Evolutionary conservation across 441 rosid genomes (phyloP).

Genomic region (Gossypium gossypioides): DNA sequence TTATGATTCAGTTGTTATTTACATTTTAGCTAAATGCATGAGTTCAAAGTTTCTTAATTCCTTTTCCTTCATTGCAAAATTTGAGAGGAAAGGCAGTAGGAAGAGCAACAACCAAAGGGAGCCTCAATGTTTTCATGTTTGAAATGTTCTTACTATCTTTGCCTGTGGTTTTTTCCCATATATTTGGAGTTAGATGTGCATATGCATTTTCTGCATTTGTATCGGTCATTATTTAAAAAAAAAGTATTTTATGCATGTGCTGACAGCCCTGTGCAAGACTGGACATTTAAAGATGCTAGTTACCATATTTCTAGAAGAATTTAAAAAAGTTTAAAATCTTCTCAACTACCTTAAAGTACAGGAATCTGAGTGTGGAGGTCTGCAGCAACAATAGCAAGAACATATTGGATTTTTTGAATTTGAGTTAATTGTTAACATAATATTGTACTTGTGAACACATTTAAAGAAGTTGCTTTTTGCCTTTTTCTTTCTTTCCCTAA

Average conservation of each 20-base stretch:
- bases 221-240: background rate
- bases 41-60: background rate
- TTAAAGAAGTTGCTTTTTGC: background rate
- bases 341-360: constrained; percentile 1
- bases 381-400: background rate
- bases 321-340: background rate
- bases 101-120: background rate
- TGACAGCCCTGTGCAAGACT: background rate
- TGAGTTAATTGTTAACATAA: background rate
- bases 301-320: background rate
- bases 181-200: background rate
- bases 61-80: background rate
- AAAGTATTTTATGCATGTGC: background rate
- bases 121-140: background rate
- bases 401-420: background rate
- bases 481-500: background rate
- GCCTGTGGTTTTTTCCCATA: background rate
- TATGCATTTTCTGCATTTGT: background rate
- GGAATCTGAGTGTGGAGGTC: background rate
- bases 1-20: background rate
- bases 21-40: background rate
- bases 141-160: constrained; percentile 4
- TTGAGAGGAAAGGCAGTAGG: background rate
- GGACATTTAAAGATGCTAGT: background rate
- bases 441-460: background rate